These are phyloP conservation scores for Sugiyamaella boreocaroliniensis DNA, from an alignment of 805 yeast species.

Conservation along the genomic window DNA sequence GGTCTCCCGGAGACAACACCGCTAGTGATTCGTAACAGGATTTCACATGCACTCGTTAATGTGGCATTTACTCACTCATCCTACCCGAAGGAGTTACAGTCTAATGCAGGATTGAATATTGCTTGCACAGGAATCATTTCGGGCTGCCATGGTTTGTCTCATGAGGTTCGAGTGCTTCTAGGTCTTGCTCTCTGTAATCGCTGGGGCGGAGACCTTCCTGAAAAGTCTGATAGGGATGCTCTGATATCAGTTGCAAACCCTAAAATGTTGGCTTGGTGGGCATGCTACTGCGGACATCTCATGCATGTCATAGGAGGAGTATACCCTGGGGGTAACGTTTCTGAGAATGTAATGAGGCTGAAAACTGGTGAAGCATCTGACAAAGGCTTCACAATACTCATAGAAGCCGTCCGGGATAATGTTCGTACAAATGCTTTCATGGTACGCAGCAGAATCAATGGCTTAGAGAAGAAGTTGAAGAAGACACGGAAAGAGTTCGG, in stretches of 20 bases:
- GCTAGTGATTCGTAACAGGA: constrained; percentile 46
- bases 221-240: constrained; percentile 33
- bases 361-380: constrained; percentile 12
- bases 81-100: constrained; percentile 69
- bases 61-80: constrained; percentile 71
- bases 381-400: constrained; percentile 20
- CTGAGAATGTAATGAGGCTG: constrained; percentile 36
- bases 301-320: constrained; percentile 77
- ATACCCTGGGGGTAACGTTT: constrained; percentile 72
- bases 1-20: constrained; percentile 61
- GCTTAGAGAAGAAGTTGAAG: constrained; percentile 54
- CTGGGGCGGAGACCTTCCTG: constrained; percentile 76
- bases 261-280: constrained; percentile 55
- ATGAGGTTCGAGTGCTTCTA: constrained; percentile 60
- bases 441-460: constrained; percentile 46
- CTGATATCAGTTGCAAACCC: constrained; percentile 32
- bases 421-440: constrained; percentile 21
- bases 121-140: constrained; percentile 71
- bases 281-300: constrained; percentile 61
- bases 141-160: constrained; percentile 70
- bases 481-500: constrained; percentile 39
- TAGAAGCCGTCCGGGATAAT: constrained; percentile 20
- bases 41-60: constrained; percentile 67
- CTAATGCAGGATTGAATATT: constrained; percentile 64
- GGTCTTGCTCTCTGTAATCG: constrained; percentile 72